Base-by-base conservation (phyloP, 306 rosid genomes). In the Castanea mollissima region DNA sequence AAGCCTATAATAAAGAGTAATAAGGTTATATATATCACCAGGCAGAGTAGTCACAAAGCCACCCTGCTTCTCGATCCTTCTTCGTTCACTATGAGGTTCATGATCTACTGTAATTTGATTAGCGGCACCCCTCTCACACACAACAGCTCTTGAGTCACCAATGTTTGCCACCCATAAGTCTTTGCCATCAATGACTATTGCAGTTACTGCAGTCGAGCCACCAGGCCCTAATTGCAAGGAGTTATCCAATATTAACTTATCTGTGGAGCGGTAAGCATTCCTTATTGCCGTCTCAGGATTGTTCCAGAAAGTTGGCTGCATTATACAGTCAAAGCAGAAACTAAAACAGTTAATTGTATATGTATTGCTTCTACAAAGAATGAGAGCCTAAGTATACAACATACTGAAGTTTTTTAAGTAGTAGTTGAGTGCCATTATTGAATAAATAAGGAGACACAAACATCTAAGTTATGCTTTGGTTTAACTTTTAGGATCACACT, bases 121-220 rank as follows among this genome's bases (percentile, higher is more conserved):
- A 12, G 79, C 79, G 0, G 70, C 27, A 6, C 79, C 79, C 29
- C 79, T 38, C 58, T 62, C 71, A 4, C 71, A 75, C 34, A 75
- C 71, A 13, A 75, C 44, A 4, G 79, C 79, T 46, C 79, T 59
- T 20, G 79, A 75, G 58, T 75, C 79, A 38, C 79, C 79, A 16
- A 75, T 15, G 27, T 75, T 75, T 5, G 79, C 79, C 16, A 75
- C 79, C 79, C 57, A 75, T 19, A 75, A 59, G 70, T 62, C 71
- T 62, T 25, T 59, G 35, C 79, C 79, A 29, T 75, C 71, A 27
- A 75, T 75, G 71, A 75, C 56, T 59, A 75, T 75, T 41, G 79
- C 79, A 44, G 79, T 75, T 60, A 75, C 79, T 13, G 79, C 79
- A 75, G 79, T 75, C 2, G 79, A 75, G 71, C 79, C 79, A 44